Evolutionary conservation across 2,329 filamentous ascomycete genomes (phyloP).

Genomic region (Pyricularia pennisetigena): DNA sequence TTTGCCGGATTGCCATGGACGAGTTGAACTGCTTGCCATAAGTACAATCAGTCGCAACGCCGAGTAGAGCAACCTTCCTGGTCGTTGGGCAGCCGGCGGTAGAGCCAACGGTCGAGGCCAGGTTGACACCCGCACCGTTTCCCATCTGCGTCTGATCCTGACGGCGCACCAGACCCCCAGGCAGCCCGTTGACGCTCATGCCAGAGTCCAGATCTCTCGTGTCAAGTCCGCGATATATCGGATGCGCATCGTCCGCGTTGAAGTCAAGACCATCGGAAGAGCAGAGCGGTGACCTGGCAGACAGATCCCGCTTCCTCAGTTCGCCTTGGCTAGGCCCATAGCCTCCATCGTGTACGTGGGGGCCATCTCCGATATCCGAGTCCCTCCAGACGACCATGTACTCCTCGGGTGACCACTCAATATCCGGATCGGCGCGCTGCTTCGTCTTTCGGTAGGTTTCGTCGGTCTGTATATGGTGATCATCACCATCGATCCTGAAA

Average conservation of each 20-base stretch:
- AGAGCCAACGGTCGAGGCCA: conserved; percentile 69
- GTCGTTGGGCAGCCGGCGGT: conserved; percentile 78
- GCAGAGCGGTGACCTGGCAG: conserved; percentile 44
- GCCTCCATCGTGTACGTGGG: background rate
- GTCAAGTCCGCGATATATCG: conserved; percentile 46
- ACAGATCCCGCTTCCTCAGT: conserved; percentile 44
- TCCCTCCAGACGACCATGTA: conserved; percentile 89
- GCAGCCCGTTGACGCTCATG: conserved; percentile 39
- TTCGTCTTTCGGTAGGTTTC: conserved; percentile 65
- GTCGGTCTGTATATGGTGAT: conserved; percentile 77
- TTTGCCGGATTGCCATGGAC: conserved; percentile 53
- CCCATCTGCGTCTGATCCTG: conserved; percentile 59
- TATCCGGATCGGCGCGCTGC: conserved; percentile 59
- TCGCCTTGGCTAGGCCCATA: conserved; percentile 39
- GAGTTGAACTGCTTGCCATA: conserved; percentile 67
- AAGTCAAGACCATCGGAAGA: conserved; percentile 67
- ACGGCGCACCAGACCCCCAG: conserved; percentile 61
- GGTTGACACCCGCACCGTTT: conserved; percentile 71
- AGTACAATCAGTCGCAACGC: conserved; percentile 86
- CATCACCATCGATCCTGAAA: conserved; percentile 70
- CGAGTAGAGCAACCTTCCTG: conserved; percentile 84
- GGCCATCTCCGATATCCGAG: conserved; percentile 58
- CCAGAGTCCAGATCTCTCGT: conserved; percentile 19
- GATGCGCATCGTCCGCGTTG: conserved; percentile 66
- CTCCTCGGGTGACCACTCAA: conserved; percentile 49